Percentiles rank a stretch among this genome's conserved stretches.
Evolutionary conservation across 768 basidiomycete species (phyloP).

Genomic region (Amanita molliuscula): DNA sequence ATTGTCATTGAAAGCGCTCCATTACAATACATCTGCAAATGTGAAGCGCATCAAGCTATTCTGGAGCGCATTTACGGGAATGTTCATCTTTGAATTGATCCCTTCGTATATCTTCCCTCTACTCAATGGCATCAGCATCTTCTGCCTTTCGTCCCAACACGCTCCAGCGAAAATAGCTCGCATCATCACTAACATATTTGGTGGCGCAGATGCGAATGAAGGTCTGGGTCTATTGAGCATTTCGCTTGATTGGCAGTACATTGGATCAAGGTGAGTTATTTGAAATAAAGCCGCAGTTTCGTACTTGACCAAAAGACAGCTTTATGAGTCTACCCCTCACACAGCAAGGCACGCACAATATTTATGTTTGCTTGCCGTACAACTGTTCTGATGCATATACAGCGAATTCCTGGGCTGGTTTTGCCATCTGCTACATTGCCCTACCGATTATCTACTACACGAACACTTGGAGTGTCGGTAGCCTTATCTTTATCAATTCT

Average conservation of each 20-base stretch:
- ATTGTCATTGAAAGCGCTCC: neutral
- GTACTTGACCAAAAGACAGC: conserved; percentile 12
- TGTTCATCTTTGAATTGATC: conserved; percentile 44
- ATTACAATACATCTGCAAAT: conserved; percentile 33
- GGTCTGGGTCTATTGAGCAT: conserved; percentile 51
- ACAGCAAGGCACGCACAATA: conserved; percentile 34
- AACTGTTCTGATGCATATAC: neutral
- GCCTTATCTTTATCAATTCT: neutral
- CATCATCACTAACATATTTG: conserved; percentile 54
- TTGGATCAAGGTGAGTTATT: conserved; percentile 30
- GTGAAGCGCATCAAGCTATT: conserved; percentile 41
- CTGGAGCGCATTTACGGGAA: conserved; percentile 37
- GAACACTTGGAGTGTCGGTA: conserved; percentile 46
- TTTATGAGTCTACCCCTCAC: conserved; percentile 43
- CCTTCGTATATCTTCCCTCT: conserved; percentile 55
- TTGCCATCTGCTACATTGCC: conserved; percentile 37
- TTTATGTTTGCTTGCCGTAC: neutral
- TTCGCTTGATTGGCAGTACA: conserved; percentile 61
- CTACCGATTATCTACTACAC: conserved; percentile 51
- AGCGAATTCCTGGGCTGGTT: conserved; percentile 53
- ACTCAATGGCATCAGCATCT: conserved; percentile 46
- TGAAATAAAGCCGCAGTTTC: neutral
- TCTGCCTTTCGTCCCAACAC: conserved; percentile 49
- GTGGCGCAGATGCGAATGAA: conserved; percentile 57
- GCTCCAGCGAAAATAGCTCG: conserved; percentile 31